Conservation (phyloP, 768 basidiomycete genomes). For the Mycena rosella region DNA sequence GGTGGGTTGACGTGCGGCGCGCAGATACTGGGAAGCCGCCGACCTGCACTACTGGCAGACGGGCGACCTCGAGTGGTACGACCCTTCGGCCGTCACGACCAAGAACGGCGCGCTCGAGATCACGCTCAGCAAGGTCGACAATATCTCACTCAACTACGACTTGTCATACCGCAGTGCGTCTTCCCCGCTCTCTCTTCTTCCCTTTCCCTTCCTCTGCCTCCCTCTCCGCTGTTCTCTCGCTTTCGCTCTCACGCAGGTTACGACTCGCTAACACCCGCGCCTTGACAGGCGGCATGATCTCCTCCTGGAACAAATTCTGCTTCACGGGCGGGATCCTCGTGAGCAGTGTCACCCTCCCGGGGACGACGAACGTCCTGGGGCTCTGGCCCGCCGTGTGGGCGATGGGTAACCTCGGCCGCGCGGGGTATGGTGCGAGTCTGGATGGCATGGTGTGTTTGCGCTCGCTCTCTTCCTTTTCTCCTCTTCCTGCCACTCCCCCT, state of each 20-base stretch:
- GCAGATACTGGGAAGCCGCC: conserved; percentile 78
- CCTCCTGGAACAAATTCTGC: conserved; percentile 70
- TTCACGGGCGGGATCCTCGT: conserved; percentile 89
- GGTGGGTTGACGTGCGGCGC: conserved; percentile 38
- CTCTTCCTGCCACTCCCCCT: neutral
- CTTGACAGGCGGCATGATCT: conserved; percentile 59
- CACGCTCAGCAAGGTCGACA: conserved; percentile 79
- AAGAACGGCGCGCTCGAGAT: conserved; percentile 71
- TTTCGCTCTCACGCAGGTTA: neutral
- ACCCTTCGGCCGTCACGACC: conserved; percentile 81
- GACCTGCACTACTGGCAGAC: conserved; percentile 86
- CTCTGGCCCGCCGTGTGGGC: conserved; percentile 90
- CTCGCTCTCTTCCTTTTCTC: conserved; percentile 23
- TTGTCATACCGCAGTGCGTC: conserved; percentile 47
- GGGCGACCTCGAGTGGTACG: conserved; percentile 87
- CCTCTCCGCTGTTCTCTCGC: conserved; percentile 10
- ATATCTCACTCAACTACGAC: conserved; percentile 52
- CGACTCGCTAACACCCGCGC: neutral
- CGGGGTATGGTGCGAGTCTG: conserved; percentile 87
- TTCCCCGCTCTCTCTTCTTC: neutral
- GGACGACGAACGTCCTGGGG: conserved; percentile 72
- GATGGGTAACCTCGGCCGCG: conserved; percentile 77
- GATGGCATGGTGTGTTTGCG: conserved; percentile 73
- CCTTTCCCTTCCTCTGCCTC: neutral
- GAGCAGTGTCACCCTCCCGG: conserved; percentile 72